These are phyloP conservation scores for Ilyonectria robusta DNA, from an alignment of 2,329 filamentous ascomycete species.

Conservation along the genomic window DNA sequence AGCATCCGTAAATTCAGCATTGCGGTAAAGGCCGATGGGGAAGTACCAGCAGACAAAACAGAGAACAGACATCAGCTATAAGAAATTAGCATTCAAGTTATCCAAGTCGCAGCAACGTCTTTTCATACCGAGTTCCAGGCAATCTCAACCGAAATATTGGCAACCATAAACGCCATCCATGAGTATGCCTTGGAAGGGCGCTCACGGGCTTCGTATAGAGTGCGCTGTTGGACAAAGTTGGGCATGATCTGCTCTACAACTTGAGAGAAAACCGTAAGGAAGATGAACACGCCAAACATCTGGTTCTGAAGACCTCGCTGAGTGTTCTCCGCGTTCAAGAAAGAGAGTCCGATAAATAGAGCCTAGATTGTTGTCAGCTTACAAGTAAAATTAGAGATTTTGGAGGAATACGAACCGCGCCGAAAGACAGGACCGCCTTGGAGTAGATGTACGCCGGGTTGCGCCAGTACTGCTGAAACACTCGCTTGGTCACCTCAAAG, in stretches of 20 bases:
- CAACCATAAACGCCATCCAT: slow-evolving; percentile 77
- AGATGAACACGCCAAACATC: slow-evolving; percentile 80
- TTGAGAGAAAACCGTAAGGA: slow-evolving; percentile 78
- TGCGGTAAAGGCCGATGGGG: slow-evolving; percentile 74
- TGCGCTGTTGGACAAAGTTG: slow-evolving; percentile 77
- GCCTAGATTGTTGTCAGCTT: slow-evolving; percentile 25
- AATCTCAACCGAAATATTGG: slow-evolving; percentile 74
- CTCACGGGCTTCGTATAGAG: slow-evolving; percentile 79
- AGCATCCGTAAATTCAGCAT: slow-evolving; percentile 67
- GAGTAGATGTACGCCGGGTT: slow-evolving; percentile 82
- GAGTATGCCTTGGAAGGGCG: slow-evolving; percentile 77
- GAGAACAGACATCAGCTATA: slow-evolving; percentile 59
- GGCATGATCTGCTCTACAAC: slow-evolving; percentile 78
- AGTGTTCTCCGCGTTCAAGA: slow-evolving; percentile 72
- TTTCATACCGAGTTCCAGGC: slow-evolving; percentile 74
- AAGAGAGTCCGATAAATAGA: slow-evolving; percentile 79
- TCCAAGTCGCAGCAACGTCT: fast-evolving
- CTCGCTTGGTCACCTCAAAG: slow-evolving; percentile 71
- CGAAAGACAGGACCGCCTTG: slow-evolving; percentile 72
- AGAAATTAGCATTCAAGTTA: slow-evolving; percentile 1
- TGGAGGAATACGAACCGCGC: slow-evolving; percentile 42
- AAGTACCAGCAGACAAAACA: slow-evolving; percentile 79
- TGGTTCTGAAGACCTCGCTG: slow-evolving; percentile 79
- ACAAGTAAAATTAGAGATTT: too few relatives aligned
- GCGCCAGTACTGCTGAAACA: slow-evolving; percentile 86